Conservation (phyloP, 345 rosid genomes). For the Corymbia maculata region DNA sequence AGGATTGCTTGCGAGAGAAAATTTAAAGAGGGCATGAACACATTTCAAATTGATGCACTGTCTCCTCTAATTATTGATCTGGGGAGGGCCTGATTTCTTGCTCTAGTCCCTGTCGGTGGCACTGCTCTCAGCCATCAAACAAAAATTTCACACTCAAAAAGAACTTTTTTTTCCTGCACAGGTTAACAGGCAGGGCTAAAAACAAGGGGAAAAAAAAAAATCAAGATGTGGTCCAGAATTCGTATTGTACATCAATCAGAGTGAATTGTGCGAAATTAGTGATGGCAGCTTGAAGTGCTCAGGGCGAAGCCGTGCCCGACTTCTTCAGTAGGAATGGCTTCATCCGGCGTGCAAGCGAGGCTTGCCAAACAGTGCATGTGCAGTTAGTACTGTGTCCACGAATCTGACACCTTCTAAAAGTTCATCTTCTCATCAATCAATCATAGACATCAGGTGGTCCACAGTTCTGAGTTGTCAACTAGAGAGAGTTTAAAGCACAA, state of each 20-base stretch:
- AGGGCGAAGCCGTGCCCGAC: not conserved
- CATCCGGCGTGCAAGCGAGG: not conserved
- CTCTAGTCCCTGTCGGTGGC: not conserved
- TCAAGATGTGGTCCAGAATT: not conserved
- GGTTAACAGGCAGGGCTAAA: not conserved
- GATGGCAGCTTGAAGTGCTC: not conserved
- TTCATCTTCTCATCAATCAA: not conserved
- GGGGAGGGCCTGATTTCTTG: not conserved
- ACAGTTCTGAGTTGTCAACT: not conserved
- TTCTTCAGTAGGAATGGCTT: not conserved
- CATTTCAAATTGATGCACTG: not conserved
- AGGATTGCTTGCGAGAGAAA: not conserved
- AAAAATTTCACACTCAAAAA: not conserved
- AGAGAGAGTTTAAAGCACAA: not conserved
- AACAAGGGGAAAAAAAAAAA: not conserved
- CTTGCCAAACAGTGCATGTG: not conserved
- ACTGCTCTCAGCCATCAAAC: not conserved
- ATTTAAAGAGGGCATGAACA: not conserved
- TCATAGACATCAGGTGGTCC: not conserved
- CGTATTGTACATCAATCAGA: not conserved
- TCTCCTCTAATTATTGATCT: not conserved
- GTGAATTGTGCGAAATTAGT: not conserved
- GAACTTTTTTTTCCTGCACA: not conserved
- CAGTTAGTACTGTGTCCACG: not conserved
- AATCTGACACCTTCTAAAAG: not conserved